Percentiles rank a stretch among this genome's conserved stretches.
Evolutionary conservation across 768 basidiomycete genomes (phyloP).

Genomic region (Galerina marginata): DNA sequence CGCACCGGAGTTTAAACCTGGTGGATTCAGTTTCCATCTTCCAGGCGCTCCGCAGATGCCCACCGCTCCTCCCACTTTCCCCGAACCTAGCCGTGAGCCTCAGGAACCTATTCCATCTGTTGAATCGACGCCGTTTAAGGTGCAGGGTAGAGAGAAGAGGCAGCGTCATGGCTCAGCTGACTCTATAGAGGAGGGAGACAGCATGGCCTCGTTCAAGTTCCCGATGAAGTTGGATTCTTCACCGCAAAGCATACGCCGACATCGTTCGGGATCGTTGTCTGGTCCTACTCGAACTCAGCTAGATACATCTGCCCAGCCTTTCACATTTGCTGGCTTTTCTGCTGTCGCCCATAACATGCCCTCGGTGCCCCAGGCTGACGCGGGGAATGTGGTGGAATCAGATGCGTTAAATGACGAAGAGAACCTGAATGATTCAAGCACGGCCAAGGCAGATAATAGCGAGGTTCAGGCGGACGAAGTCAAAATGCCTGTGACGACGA

Average conservation of each 20-base stretch:
- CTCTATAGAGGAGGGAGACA: constrained; percentile 59
- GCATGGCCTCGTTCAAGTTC: constrained; percentile 80
- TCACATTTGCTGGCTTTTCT: constrained; percentile 72
- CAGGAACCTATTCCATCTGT: constrained; percentile 30
- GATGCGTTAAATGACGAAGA: constrained; percentile 11
- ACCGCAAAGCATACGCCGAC: constrained; percentile 53
- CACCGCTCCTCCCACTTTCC: constrained; percentile 27
- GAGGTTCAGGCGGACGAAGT: constrained; percentile 22
- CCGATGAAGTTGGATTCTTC: constrained; percentile 50
- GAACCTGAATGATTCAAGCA: constrained; percentile 38
- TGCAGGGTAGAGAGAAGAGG: constrained; percentile 84
- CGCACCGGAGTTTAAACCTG: constrained; percentile 83
- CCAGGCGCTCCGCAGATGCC: constrained; percentile 71
- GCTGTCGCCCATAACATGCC: constrained; percentile 40
- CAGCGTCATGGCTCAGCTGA: constrained; percentile 60
- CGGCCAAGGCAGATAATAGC: constrained; percentile 38
- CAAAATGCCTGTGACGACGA: constrained; percentile 32
- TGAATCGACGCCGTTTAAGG: constrained; percentile 48
- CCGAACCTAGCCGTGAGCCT: constrained; percentile 28
- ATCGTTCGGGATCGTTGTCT: constrained; percentile 41
- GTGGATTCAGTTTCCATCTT: constrained; percentile 77
- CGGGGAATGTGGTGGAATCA: not conserved
- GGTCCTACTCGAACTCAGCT: constrained; percentile 31
- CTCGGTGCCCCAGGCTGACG: constrained; percentile 24
- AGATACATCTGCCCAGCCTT: constrained; percentile 59